Evolutionary conservation across 805 yeast species (phyloP).

Genomic region (Ogataea trehalophila): DNA sequence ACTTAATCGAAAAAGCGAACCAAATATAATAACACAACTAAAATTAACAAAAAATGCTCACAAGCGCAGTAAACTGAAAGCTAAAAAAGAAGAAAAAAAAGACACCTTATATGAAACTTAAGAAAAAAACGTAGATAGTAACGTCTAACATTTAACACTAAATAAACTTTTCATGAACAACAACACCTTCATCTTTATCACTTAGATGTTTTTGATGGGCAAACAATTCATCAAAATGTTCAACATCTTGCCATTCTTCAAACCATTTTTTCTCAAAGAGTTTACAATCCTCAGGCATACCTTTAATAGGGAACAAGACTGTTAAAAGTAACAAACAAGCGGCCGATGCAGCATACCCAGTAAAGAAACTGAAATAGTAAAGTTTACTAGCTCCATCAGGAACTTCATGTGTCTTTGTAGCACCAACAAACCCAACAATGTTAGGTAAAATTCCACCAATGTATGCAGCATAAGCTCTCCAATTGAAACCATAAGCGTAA

Average conservation of each 20-base stretch:
- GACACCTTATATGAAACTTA: too few relatives aligned
- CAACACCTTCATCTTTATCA: too few relatives aligned
- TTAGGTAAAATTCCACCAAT: slow-evolving; percentile 77
- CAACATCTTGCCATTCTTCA: slow-evolving; percentile 61
- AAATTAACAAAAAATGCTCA: too few relatives aligned
- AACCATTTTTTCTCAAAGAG: slow-evolving; percentile 54
- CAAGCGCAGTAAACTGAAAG: too few relatives aligned
- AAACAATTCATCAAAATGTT: slow-evolving; percentile 45
- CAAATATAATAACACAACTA: too few relatives aligned
- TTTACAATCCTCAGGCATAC: slow-evolving; percentile 34
- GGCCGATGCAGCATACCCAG: slow-evolving; percentile 64
- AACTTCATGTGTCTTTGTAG: slow-evolving; percentile 62
- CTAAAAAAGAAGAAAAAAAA: too few relatives aligned
- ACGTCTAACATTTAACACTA: too few relatives aligned
- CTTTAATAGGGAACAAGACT: slow-evolving; percentile 44
- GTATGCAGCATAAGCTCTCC: slow-evolving; percentile 83
- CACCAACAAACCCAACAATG: slow-evolving; percentile 84
- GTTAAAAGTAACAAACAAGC: slow-evolving; percentile 50
- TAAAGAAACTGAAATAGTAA: slow-evolving; percentile 69
- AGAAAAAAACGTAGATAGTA: too few relatives aligned
- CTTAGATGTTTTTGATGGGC: background rate
- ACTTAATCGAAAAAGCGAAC: too few relatives aligned
- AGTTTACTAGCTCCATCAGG: slow-evolving; percentile 75
- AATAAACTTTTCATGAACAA: too few relatives aligned
- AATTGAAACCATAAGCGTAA: slow-evolving; percentile 66